Conservation (phyloP, 2,329 filamentous ascomycete genomes). For the Leptodontidium sp. region DNA sequence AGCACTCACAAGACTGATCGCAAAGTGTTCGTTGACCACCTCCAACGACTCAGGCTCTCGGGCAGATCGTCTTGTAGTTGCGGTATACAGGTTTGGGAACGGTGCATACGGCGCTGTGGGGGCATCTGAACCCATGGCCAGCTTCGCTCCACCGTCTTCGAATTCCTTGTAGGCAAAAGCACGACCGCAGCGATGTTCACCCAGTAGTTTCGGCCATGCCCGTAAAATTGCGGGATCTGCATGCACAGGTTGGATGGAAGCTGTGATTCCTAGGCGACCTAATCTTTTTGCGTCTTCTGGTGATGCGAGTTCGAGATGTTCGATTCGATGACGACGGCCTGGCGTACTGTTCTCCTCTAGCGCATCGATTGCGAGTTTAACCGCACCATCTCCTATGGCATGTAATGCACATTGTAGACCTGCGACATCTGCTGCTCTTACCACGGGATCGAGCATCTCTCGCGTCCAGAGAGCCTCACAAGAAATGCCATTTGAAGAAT, state of each 20-base stretch:
- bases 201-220: conserved; percentile 67
- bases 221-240: conserved; percentile 67
- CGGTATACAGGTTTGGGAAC: conserved; percentile 65
- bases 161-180: conserved; percentile 72
- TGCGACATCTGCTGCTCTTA: conserved; percentile 60
- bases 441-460: conserved; percentile 60
- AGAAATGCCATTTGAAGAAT: conserved; percentile 55
- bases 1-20: conserved; percentile 60
- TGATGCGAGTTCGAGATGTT: conserved; percentile 68
- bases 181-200: conserved; percentile 59
- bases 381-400: conserved; percentile 69
- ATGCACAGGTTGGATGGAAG: conserved; percentile 66
- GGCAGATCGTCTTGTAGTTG: conserved; percentile 63
- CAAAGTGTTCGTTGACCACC: conserved; percentile 61
- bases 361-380: conserved; percentile 64
- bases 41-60: conserved; percentile 54
- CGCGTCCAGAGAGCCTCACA: conserved; percentile 63
- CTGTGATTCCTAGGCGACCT: conserved; percentile 66
- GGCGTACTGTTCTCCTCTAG: conserved; percentile 55
- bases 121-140: conserved; percentile 67
- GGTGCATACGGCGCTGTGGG: conserved; percentile 65
- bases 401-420: conserved; percentile 70
- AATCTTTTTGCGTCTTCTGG: conserved; percentile 63
- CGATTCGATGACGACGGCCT: conserved; percentile 65
- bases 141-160: conserved; percentile 58